Conservation (phyloP, 169 alveolate species). For the Neospora caninum region DNA sequence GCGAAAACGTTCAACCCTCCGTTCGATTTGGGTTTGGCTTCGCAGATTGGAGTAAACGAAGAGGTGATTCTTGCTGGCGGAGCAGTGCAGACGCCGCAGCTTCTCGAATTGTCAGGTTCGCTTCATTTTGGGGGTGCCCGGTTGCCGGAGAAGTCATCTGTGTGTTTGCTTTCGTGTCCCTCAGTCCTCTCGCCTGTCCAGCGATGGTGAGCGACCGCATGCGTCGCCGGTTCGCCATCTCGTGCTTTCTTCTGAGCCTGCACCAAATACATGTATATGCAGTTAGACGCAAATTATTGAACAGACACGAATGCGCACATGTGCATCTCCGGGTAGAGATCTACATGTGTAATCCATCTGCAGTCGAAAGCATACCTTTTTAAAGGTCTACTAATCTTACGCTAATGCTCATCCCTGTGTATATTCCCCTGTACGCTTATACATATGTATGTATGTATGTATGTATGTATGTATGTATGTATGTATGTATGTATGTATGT, state of each 20-base stretch:
- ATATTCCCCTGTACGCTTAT: neutral
- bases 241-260: no score
- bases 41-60: neutral
- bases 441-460: neutral
- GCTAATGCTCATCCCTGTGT: neutral
- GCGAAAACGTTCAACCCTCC: no score
- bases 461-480: neutral
- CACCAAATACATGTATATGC: no score
- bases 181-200: no score
- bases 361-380: neutral
- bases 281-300: neutral
- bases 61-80: neutral
- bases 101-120: slow-evolving; percentile 5
- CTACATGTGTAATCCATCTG: neutral
- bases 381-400: neutral
- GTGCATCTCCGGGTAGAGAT: neutral
- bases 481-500: neutral
- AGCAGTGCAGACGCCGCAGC: neutral
- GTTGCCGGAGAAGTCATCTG: no score
- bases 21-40: no score
- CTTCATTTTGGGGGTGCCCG: neutral
- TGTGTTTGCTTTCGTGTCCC: no score
- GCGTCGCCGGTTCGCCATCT: no score
- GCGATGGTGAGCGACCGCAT: no score
- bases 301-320: neutral